Percentiles rank a stretch among this genome's conserved stretches.
phyloP scores from a whole-genome alignment of 371 early-diverging fungal genomes.

The Rhizopus delemar region DNA sequence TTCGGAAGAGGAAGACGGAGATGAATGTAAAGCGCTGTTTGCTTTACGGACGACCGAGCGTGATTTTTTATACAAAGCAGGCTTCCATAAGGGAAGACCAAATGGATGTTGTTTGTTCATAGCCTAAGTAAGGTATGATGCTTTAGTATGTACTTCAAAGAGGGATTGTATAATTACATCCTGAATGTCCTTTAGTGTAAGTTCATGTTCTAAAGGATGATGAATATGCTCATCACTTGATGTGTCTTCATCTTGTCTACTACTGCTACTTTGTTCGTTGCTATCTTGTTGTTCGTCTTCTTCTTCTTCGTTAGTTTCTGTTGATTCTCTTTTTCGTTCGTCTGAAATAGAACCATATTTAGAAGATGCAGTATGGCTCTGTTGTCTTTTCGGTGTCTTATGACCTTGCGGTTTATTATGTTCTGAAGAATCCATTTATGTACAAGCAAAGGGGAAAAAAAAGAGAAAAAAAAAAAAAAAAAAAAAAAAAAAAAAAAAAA shows the following conservation, averaged over 20 bases:
- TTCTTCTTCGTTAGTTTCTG: neutral
- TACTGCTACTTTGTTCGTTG: slow-evolving; percentile 4
- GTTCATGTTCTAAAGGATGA: slow-evolving; percentile 39
- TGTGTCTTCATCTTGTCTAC: slow-evolving; percentile 3
- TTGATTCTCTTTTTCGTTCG: slow-evolving; percentile 5
- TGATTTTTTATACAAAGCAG: slow-evolving; percentile 93
- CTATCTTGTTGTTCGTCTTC: slow-evolving; percentile 3
- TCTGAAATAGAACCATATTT: slow-evolving; percentile 29
- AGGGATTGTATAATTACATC: slow-evolving; percentile 45
- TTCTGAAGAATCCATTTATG: slow-evolving; percentile 1
- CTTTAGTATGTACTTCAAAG: neutral
- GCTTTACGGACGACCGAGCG: slow-evolving; percentile 84
- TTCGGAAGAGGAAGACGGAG: slow-evolving; percentile 65
- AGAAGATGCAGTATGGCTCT: slow-evolving; percentile 17
- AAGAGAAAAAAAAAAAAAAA: neutral
- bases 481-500: neutral
- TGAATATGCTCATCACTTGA: slow-evolving; percentile 10
- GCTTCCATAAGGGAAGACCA: slow-evolving; percentile 95
- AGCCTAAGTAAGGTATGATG: slow-evolving; percentile 46
- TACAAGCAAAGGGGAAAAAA: neutral
- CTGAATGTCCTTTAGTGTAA: slow-evolving; percentile 69
- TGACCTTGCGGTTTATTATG: slow-evolving; percentile 18
- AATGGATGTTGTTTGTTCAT: slow-evolving; percentile 91
- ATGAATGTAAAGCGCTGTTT: slow-evolving; percentile 82
- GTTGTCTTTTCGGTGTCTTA: slow-evolving; percentile 15